phyloP scores from a whole-genome alignment of 2,329 filamentous ascomycete genomes.

The Cladosporium velox region DNA sequence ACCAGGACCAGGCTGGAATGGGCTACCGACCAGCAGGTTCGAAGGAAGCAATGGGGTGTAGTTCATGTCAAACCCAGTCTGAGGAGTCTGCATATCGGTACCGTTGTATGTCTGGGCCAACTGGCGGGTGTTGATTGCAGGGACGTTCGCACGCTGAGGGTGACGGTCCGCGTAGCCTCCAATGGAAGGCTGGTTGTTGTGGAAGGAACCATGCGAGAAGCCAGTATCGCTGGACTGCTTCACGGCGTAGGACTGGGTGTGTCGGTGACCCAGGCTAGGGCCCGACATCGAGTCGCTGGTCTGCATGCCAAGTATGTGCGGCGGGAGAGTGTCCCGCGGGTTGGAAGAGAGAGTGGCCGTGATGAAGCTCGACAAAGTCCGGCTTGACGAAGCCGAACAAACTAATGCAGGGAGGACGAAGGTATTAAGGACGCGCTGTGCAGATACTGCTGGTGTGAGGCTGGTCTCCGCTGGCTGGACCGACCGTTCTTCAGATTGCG shows the following conservation, averaged over 20 bases:
- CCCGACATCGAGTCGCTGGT: constrained; percentile 70
- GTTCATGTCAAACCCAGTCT: constrained; percentile 94
- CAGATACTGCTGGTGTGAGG: constrained; percentile 19
- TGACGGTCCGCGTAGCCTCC: constrained; percentile 85
- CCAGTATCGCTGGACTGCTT: constrained; percentile 82
- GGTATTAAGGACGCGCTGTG: constrained; percentile 15
- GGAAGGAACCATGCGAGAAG: constrained; percentile 90
- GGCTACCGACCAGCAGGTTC: constrained; percentile 89
- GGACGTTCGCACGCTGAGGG: constrained; percentile 78
- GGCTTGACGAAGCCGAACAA: constrained; percentile 20
- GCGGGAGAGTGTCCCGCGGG: constrained; percentile 82
- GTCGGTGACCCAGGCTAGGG: constrained; percentile 54
- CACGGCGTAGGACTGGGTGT: constrained; percentile 64
- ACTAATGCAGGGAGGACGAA: constrained; percentile 20
- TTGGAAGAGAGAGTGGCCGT: constrained; percentile 79
- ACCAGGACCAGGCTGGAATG: constrained; percentile 93
- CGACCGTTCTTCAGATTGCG: constrained; percentile 18
- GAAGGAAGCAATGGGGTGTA: constrained; percentile 95
- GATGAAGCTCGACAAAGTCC: constrained; percentile 52
- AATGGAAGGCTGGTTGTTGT: constrained; percentile 71
- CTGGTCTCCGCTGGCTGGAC: constrained; percentile 9
- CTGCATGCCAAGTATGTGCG: constrained; percentile 88
- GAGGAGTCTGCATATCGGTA: constrained; percentile 80
- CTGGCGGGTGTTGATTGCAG: constrained; percentile 79
- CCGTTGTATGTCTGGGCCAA: constrained; percentile 51